Conservation (phyloP, 2,329 filamentous ascomycete genomes). For the Diaporthe batatas region DNA sequence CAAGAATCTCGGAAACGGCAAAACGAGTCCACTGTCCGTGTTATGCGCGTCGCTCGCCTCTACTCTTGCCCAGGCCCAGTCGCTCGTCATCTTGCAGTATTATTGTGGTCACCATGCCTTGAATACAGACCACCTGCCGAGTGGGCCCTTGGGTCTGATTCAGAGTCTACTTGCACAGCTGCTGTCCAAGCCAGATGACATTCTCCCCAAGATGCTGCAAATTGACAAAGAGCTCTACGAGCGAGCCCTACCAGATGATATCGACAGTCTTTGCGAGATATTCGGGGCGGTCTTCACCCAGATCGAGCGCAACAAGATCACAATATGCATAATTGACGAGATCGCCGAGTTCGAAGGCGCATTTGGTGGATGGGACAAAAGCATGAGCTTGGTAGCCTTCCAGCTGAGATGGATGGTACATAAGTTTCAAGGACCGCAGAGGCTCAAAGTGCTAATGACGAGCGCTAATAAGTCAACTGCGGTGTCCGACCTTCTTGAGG, state of each 20-base stretch:
- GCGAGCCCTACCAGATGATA: background rate
- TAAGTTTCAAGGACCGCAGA: background rate
- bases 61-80: background rate
- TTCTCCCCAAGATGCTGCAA: background rate
- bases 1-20: constrained; percentile 2
- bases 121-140: background rate
- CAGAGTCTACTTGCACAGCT: constrained; percentile 19
- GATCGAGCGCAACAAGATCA: background rate
- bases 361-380: background rate
- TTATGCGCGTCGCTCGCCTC: constrained; percentile 14
- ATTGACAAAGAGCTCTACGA: background rate
- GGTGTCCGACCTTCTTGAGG: background rate
- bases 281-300: constrained; percentile 13
- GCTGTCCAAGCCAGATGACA: constrained; percentile 3
- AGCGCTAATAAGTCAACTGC: constrained; percentile 27
- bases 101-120: constrained; percentile 11
- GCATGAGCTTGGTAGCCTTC: constrained; percentile 12
- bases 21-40: constrained; percentile 30
- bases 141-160: constrained; percentile 10
- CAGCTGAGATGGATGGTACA: constrained; percentile 25
- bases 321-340: constrained; percentile 26
- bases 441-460: constrained; percentile 29
- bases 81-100: constrained; percentile 16
- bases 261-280: constrained; percentile 21
- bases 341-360: constrained; percentile 30